Evolutionary conservation across 371 early-diverging fungal species (phyloP), one percentile per base, ranked within the genome.

Genomic region (Batrachochytrium dendrobatidis): DNA sequence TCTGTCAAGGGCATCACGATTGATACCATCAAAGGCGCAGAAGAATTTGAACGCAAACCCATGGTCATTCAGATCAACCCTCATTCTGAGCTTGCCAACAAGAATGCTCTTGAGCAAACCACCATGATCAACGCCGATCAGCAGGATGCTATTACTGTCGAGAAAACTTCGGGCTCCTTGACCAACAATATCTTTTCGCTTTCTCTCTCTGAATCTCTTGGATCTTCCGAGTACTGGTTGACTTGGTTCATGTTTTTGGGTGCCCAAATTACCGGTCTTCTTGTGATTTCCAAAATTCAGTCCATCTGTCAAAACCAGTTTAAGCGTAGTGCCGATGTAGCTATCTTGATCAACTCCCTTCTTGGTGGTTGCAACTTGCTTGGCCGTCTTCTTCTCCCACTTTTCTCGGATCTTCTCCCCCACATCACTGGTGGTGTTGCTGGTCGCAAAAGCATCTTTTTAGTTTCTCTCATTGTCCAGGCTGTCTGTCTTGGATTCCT

Each of bases 341-440:
- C 82, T 8, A 73, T 77, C 46, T 64, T 74, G 32, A 80, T 83
- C 26, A 83, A 83, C 56, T 74, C 82, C 5, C 71, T 81, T 56
- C 77, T 83, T 34, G 82, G 83, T 31, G 80, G 73, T 8, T 79
- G 79, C 72, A 86, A 84, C 72, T 72, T 83, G 60, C 65, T 74
- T 22, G 86, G 86, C 5, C 82, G 83, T 22, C 61, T 83, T 28
- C 54, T 75, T 56, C 70, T 83, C 44, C 76, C 79, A n/a, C 57
- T 75, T 22, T 32, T 79, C 8, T 82, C 83, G 3, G 86, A 86
- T 63, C 55, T 69, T 3, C 48, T 80, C 30, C 46, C 46, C 24
- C 12, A 5, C 12, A 5, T 45, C 6, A 24, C 46, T 45, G 46
- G 46, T 26, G 46, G 46, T 12, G 46, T 45, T 45, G 46, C 46